phyloP scores from a whole-genome alignment of 495 filamentous ascomycete species.

The Daldinia loculata region DNA sequence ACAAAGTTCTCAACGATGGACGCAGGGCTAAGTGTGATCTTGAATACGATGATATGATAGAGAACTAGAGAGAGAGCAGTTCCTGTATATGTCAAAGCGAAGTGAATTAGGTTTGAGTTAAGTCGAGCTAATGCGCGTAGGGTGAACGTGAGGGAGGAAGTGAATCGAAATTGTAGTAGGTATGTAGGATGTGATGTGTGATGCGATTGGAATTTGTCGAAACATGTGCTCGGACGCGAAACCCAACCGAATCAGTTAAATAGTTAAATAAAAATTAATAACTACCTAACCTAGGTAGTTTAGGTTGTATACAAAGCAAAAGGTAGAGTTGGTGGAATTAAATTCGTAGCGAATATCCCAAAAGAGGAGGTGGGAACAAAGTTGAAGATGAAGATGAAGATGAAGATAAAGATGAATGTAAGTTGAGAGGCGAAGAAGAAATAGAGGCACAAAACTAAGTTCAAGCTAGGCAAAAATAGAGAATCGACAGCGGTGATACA shows the following conservation, averaged over 20 bases:
- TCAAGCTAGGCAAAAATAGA: background rate
- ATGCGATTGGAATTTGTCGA: constrained; percentile 30
- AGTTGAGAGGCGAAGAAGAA: background rate
- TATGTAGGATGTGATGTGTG: background rate
- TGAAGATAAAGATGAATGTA: background rate
- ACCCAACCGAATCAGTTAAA: constrained; percentile 14
- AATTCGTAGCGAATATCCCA: constrained; percentile 21
- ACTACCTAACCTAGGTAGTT: background rate
- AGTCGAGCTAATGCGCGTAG: background rate
- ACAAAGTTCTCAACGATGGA: background rate
- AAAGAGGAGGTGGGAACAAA: constrained; percentile 22
- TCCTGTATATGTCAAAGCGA: background rate
- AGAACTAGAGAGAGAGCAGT: background rate
- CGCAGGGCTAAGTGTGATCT: background rate
- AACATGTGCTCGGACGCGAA: constrained; percentile 43
- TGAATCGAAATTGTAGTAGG: constrained; percentile 3
- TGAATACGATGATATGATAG: background rate
- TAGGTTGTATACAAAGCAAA: background rate
- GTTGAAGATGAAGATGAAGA: background rate
- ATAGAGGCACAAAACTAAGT: background rate
- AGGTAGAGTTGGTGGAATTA: constrained; percentile 3
- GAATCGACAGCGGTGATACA: background rate
- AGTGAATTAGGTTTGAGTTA: constrained; percentile 9
- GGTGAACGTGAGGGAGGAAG: background rate
- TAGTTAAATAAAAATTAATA: too few species aligned